Base-by-base conservation (phyloP, 2,329 filamentous ascomycete genomes). In the Pseudocercospora macadamiae region DNA sequence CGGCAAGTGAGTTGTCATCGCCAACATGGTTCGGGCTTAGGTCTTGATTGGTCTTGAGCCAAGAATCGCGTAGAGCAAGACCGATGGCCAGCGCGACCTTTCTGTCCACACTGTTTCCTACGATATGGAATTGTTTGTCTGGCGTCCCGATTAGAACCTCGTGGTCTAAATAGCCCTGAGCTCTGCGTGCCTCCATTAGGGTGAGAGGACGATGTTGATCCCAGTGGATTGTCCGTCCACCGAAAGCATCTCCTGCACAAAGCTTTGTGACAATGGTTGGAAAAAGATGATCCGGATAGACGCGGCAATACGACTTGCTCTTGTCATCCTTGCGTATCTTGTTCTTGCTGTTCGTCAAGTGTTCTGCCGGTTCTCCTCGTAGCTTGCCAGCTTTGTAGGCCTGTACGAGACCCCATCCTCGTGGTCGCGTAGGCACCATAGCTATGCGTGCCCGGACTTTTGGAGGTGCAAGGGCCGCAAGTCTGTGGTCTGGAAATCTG, bases 51-150 rank as follows among this genome's bases (percentile, higher is more conserved):
- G 14, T 42, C 21, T 55, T 53, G 28, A 57, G 37, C 76, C 76
- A 86, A 0, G 87, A 87, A 61, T 87, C 81, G 6, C 87, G 78
- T 10, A 92, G 75, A 8, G 80, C 77, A 3, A 89, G 68, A 0
- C 90, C 90, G 1, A 92, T 71, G 0, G 85, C 84, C 16, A 91
- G 73, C 0, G 89, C 84, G 1, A 90, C 83, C 21, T 85, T 83
- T 7, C 89, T 78, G 2, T 89, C 84, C 0, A 96, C 90, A 25
- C 87, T 90, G 71, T 96, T 96, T 0, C 91, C 91, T 0, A 93
- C 79, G 18, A 90, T 84, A 55, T 80, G 83, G 76, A 83, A 86
- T 68, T 90, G 87, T 1, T 86, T 76, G 0, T 34, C 8, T 0
- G 80, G 71, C 0, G 54, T 67, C 0, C 90, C 90, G 1, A 93